Evolutionary conservation across 2,329 filamentous ascomycete species (phyloP).

Genomic region (Talaromyces piceae): DNA sequence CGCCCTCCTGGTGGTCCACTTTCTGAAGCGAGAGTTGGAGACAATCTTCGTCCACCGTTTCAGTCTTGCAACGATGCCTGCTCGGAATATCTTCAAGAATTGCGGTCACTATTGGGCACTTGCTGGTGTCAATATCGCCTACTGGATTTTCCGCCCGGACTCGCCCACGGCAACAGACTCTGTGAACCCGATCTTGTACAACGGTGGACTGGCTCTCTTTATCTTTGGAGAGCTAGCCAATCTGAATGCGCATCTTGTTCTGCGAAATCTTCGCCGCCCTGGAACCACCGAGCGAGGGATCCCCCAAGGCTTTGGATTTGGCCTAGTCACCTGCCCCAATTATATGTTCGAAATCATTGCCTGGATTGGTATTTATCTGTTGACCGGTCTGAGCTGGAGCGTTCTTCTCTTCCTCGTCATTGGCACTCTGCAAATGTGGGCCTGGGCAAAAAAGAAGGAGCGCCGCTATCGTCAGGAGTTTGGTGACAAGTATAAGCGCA

Average conservation of each 20-base stretch:
- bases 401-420: constrained; percentile 69
- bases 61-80: constrained; percentile 89
- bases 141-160: constrained; percentile 74
- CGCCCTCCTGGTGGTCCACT: constrained; percentile 70
- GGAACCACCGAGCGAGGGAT: constrained; percentile 85
- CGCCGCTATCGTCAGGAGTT: constrained; percentile 82
- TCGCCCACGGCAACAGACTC: constrained; percentile 55
- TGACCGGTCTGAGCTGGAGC: constrained; percentile 66
- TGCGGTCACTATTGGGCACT: constrained; percentile 88
- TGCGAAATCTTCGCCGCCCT: constrained; percentile 66
- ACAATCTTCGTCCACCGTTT: constrained; percentile 94
- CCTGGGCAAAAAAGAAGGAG: constrained; percentile 91
- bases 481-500: constrained; percentile 89
- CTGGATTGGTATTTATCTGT: constrained; percentile 75
- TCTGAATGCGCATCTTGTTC: constrained; percentile 67
- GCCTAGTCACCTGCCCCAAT: constrained; percentile 87
- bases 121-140: constrained; percentile 71
- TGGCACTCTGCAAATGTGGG: constrained; percentile 70
- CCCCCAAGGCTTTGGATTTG: constrained; percentile 76
- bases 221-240: constrained; percentile 73
- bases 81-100: constrained; percentile 88
- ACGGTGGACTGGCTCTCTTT: constrained; percentile 64
- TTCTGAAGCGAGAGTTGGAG: constrained; percentile 90
- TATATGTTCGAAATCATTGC: constrained; percentile 88
- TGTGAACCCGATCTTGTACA: constrained; percentile 50